These are phyloP conservation scores for Aphanoascus verrucosus DNA, from an alignment of 2,329 filamentous ascomycete species.

Conservation along the genomic window DNA sequence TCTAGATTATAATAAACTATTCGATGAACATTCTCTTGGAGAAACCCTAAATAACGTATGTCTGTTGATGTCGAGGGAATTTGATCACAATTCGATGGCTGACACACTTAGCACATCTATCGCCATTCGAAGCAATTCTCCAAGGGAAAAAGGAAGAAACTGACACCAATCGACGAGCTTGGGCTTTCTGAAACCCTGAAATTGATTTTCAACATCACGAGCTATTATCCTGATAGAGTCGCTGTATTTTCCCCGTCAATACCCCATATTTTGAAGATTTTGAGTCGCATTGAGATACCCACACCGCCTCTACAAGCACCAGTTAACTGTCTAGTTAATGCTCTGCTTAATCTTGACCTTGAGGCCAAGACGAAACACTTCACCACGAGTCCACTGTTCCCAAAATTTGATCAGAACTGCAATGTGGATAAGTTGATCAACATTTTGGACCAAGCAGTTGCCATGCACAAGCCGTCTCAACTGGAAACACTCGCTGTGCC, in stretches of 20 bases:
- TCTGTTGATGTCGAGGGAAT: neutral
- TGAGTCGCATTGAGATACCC: slow-evolving; percentile 51
- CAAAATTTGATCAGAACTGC: slow-evolving; percentile 48
- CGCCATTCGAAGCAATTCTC: slow-evolving; percentile 55
- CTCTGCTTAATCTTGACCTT: slow-evolving; percentile 67
- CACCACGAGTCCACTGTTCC: slow-evolving; percentile 51
- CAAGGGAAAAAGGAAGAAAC: slow-evolving; percentile 27
- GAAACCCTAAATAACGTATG: slow-evolving; percentile 51
- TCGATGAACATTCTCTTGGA: slow-evolving; percentile 56
- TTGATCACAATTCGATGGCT: neutral
- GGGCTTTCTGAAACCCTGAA: slow-evolving; percentile 77
- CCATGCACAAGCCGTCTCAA: slow-evolving; percentile 54
- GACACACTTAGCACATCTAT: slow-evolving; percentile 47
- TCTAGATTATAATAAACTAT: slow-evolving; percentile 54
- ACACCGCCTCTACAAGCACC: slow-evolving; percentile 62
- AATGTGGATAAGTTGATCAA: slow-evolving; percentile 56
- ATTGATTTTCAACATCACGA: slow-evolving; percentile 77
- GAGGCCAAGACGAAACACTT: slow-evolving; percentile 40
- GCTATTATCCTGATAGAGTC: slow-evolving; percentile 55
- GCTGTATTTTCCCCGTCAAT: slow-evolving; percentile 57
- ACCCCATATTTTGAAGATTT: slow-evolving; percentile 57
- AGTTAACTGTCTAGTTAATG: slow-evolving; percentile 63
- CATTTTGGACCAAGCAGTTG: slow-evolving; percentile 58
- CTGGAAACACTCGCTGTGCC: slow-evolving; percentile 62
- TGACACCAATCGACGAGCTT: slow-evolving; percentile 54